Base-by-base conservation (phyloP, 1,139 yeast genomes). In the Suhomyces coccinellae region DNA sequence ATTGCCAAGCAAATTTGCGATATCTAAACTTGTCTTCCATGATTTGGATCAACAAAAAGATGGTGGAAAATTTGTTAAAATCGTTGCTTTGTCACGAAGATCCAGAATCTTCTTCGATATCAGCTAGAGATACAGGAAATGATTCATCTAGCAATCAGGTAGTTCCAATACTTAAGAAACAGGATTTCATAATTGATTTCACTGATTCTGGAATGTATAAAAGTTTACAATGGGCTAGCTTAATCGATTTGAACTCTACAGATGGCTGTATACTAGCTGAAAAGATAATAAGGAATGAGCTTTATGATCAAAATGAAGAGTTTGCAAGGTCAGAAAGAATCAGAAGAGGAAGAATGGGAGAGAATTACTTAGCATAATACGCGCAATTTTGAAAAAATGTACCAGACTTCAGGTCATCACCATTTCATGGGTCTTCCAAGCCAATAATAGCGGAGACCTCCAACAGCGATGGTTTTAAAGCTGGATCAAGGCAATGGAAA, bases 151-250 rank as follows among this genome's bases (percentile, higher is more conserved):
- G 33, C n/a, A 26, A 26, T 12, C 3, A 3, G 12, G 4, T 12
- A 12, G n/a, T 12, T 26, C 29, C 12, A 11, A 12, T 12, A 26
- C 29, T 36, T 13, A 27, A 36, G 40, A 45, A 41, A 39, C 65
- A 61, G 45, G 59, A 69, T 52, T 56, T 72, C 53, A 59, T 63
- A 33, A 43, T 80, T 26, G 79, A 80, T 53, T 70, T 80, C 44
- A 64, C 75, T 2, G 73, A 80, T 52, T 77, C 84, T 1, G 87
- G 87, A 1, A 81, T 82, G 86, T 66, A 72, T 43, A 76, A 79
- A 50, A 71, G 73, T 38, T 63, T 79, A 29, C 71, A 61, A n/a
- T 82, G 87, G 86, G 84, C 84, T 0, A 59, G 59, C 41, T 48
- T 50, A 46, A 65, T 74, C 38, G 71, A 74, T 50, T 55, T 72